Base-by-base conservation (phyloP, 2,329 filamentous ascomycete species). In the Neofusicoccum umdonicola region DNA sequence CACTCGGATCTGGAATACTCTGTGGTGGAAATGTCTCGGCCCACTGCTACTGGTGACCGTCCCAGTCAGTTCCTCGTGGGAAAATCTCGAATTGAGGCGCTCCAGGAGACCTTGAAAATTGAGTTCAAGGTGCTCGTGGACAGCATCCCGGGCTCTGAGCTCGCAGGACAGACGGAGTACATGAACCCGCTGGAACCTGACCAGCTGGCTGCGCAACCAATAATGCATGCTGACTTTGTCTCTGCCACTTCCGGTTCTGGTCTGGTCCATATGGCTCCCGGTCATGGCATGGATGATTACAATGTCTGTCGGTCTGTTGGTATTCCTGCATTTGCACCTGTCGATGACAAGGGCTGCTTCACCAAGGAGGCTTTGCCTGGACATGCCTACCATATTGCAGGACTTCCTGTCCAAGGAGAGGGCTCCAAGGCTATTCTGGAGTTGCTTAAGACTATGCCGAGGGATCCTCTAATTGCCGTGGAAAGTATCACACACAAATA, bases 241-340 rank as follows among this genome's bases (percentile, higher is more conserved):
- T 92, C 93, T 2, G 87, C 90, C 0, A 88, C 90, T 31, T 96
- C 94, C n/a, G 95, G 95, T 58, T 93, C 94, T 27, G 95, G 95
- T 11, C 82, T 99, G n/a, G 95, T 99, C 37, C 95, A 99, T 75
- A 84, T 93, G 68, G 95, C 95, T 2, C 94, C 95, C 6, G 95
- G 95, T 3, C 95, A 99, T 73, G 95, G 95, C 50, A 95, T 97
- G 82, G 95, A 99, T 44, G 95, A 99, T 74, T 99, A 98, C 73
- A 88, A 94, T 66, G 87, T 89, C 4, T 97, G 93, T 75, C 84
- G 85, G 54, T 78, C 84, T 27, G 82, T 90, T 51, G 88, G 86
- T 1, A 90, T 98, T 63, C 81, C 75, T 4, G 90, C 90, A 0
- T 89, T 90, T 71, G 92, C 94, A 4, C 94, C 94, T 0, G 89